Conservation (phyloP, 108 stramenopile genomes). For the Pseudonitzschia pungens region DNA sequence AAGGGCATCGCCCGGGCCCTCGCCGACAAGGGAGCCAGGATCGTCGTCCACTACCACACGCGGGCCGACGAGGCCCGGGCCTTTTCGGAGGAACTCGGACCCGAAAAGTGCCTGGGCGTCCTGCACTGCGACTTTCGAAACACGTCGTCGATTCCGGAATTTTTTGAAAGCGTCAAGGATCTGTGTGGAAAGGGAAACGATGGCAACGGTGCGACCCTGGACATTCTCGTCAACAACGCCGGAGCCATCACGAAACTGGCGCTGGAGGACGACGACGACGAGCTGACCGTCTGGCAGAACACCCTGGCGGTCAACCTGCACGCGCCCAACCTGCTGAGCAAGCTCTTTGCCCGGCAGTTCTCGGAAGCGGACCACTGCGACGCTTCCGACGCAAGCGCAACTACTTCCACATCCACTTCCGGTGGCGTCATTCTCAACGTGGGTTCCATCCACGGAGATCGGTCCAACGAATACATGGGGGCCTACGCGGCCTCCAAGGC, state of each 20-base stretch:
- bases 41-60: conserved; percentile 59
- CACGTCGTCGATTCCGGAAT: conserved; percentile 25
- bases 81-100: conserved; percentile 15
- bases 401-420: too few species aligned
- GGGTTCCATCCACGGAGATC: conserved; percentile 56
- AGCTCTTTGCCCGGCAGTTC: conserved; percentile 36
- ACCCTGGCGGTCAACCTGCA: conserved; percentile 62
- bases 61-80: conserved; percentile 44
- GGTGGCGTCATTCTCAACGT: conserved; percentile 58
- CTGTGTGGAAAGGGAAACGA: conserved; percentile 25
- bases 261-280: conserved; percentile 56
- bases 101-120: conserved; percentile 48
- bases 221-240: conserved; percentile 71
- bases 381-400: conserved; percentile 23
- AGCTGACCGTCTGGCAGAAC: conserved; percentile 51
- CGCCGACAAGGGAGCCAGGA: conserved; percentile 45
- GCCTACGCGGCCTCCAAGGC: conserved; percentile 66
- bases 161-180: conserved; percentile 35
- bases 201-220: background rate
- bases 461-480: conserved; percentile 58
- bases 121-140: conserved; percentile 60
- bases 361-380: background rate
- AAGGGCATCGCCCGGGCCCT: conserved; percentile 47
- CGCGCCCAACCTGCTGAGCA: conserved; percentile 55
- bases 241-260: conserved; percentile 66